These are phyloP conservation scores for Ophiostoma populinum DNA, from an alignment of 2,329 filamentous ascomycete species.

Conservation along the genomic window DNA sequence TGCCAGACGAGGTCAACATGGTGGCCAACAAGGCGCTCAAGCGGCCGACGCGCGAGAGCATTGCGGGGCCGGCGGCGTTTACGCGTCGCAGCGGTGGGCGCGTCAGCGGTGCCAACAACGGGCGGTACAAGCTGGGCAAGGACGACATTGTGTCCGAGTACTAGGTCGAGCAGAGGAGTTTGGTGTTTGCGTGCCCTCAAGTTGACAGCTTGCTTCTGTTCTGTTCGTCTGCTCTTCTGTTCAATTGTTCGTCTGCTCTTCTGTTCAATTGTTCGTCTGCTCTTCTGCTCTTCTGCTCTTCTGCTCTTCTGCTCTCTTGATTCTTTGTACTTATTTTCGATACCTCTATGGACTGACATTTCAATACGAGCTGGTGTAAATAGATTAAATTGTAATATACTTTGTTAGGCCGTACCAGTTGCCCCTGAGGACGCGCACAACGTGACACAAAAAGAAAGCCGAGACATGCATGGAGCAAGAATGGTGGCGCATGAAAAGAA, in stretches of 20 bases:
- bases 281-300: not conserved
- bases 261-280: not conserved
- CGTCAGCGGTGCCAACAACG: slow-evolving; percentile 34
- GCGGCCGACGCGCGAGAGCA: slow-evolving; percentile 83
- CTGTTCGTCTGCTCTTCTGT: not conserved
- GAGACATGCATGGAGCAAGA: not conserved
- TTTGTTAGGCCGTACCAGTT: not conserved
- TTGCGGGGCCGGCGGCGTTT: slow-evolving; percentile 37
- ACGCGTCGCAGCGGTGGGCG: slow-evolving; percentile 31
- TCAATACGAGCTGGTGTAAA: not conserved
- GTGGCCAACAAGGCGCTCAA: slow-evolving; percentile 72
- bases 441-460: not conserved
- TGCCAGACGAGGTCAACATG: slow-evolving; percentile 98
- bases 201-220: not conserved
- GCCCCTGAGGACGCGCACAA: not conserved
- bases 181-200: too few species aligned
- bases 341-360: not conserved
- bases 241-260: not conserved
- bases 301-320: not conserved
- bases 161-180: slow-evolving; percentile 21
- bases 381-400: not conserved
- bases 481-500: not conserved
- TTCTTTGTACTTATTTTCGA: not conserved
- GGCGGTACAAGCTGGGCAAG: slow-evolving; percentile 55
- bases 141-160: slow-evolving; percentile 70